A percentile compares a stretch with the other conserved stretches of the same genome.
Conservation (phyloP, 805 yeast genomes). For the Candida alai region DNA sequence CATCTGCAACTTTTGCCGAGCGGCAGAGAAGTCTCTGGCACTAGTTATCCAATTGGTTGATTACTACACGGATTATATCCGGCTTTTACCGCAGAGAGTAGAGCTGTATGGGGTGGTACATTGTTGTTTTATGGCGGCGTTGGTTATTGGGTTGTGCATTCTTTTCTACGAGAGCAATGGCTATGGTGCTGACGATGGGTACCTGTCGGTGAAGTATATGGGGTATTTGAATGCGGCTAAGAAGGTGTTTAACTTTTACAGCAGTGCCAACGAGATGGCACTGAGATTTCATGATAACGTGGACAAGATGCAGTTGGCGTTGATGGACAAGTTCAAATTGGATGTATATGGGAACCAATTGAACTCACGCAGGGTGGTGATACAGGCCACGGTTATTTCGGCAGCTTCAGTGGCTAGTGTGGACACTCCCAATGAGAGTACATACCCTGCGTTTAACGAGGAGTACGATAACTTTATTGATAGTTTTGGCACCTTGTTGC, state of each 20-base stretch:
- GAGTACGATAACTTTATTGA: constrained; percentile 9
- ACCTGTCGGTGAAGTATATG: constrained; percentile 4
- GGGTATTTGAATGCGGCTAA: constrained; percentile 7
- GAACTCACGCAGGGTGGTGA: not conserved
- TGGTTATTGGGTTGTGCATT: constrained; percentile 10
- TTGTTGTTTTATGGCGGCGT: constrained; percentile 12
- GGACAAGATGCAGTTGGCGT: constrained; percentile 1
- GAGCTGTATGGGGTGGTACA: constrained; percentile 12
- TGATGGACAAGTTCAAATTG: constrained; percentile 7
- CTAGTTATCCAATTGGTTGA: constrained; percentile 15
- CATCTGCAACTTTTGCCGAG: constrained; percentile 11
- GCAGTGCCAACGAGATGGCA: constrained; percentile 1
- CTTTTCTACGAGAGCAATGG: constrained; percentile 5
- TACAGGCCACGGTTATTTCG: no score
- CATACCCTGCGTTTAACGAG: constrained; percentile 5
- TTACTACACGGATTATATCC: constrained; percentile 10
- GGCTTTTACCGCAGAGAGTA: constrained; percentile 5
- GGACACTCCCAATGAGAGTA: no score
- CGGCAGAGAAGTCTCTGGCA: constrained; percentile 13
- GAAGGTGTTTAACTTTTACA: constrained; percentile 6
- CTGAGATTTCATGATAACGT: constrained; percentile 3
- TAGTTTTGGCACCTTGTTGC: constrained; percentile 7
- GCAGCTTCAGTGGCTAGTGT: no score
- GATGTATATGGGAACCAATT: constrained; percentile 6
- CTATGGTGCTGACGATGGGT: constrained; percentile 5